Base-by-base conservation (phyloP, 2,329 filamentous ascomycete genomes). In the Ceratocystis harringtonii region DNA sequence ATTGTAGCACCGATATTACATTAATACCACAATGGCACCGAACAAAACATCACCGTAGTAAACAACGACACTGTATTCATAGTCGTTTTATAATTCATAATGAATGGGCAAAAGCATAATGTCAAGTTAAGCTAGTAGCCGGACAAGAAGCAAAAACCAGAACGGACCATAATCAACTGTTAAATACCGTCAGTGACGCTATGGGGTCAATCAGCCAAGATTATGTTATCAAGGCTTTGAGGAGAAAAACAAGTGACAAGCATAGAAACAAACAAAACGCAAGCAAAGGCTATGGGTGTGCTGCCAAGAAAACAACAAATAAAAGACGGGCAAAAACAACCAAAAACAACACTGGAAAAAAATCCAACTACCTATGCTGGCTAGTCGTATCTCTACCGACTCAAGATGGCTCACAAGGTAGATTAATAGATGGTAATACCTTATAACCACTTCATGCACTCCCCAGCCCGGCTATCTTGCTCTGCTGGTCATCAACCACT, bases 391-490 rank as follows among this genome's bases (percentile, higher is more conserved):
- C 22, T 52, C 48, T 52, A 15, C 48, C 48, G 22, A 52, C 48
- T 28, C 48, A 52, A 52, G 48, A 52, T 52, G 10, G 19, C 48
- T 28, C 2, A 52, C 25, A 52, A 28, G 22, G 10, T 52, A 17
- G 22, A 52, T 52, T 28, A 52, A 25, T 52, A 52, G 22, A 15
- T 28, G 6, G 60, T 12, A 45, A n/a, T 6, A 30, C 48, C 48
- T n/a, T 12, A 19, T 7, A n/a, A 6, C 25, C 52, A 30, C 55
- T 30, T 75, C 68, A 81, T 4, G 78, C 79, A 22, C 78, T 76
- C 61, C 79, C 78, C 70, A 78, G 76, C 1, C 78, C 78, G 4
- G 77, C 79, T 70, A 80, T 76, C 61, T 77, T 73, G 44, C 76
- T 74, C 68, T 19, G 28, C 50, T 74, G 71, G 68, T 79, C 55